phyloP scores from a whole-genome alignment of 768 basidiomycete species.

The Podaxis mareebaensis region DNA sequence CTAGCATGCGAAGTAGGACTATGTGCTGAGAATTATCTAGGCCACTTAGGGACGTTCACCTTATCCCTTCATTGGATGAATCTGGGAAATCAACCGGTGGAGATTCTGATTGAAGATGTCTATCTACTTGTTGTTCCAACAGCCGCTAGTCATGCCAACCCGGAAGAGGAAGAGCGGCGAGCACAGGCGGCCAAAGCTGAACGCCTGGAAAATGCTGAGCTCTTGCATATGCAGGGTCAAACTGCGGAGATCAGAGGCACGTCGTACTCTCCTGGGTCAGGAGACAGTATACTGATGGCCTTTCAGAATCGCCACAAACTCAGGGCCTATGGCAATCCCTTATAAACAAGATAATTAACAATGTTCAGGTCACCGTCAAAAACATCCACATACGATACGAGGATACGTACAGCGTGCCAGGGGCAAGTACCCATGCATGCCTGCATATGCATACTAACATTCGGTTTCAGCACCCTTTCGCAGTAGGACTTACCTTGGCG shows the following conservation, averaged over 20 bases:
- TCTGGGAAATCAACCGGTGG: constrained; percentile 85
- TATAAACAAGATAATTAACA: constrained; percentile 89
- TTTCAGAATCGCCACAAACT: constrained; percentile 63
- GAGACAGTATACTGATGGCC: constrained; percentile 13
- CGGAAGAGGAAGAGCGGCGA: constrained; percentile 82
- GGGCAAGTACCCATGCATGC: constrained; percentile 50
- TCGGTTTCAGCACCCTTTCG: constrained; percentile 80
- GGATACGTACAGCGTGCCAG: constrained; percentile 91
- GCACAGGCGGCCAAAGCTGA: constrained; percentile 87
- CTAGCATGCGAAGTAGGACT: neutral
- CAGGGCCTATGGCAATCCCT: constrained; percentile 84
- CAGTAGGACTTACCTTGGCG: constrained; percentile 85
- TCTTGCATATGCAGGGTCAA: constrained; percentile 66
- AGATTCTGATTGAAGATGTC: constrained; percentile 90
- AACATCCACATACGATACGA: constrained; percentile 98
- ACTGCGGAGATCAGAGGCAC: constrained; percentile 51
- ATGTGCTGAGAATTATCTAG: constrained; percentile 34
- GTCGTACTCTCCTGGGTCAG: constrained; percentile 12
- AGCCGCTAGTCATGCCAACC: constrained; percentile 63
- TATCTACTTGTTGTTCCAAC: constrained; percentile 91
- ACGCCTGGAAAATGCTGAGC: constrained; percentile 85
- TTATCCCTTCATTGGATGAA: constrained; percentile 89
- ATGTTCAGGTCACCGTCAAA: constrained; percentile 92
- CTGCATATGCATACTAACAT: constrained; percentile 5
- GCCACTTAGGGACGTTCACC: constrained; percentile 84